Base-by-base conservation (phyloP, 1,284 basidiomycete species). In the Ceraceosorus guamensis region DNA sequence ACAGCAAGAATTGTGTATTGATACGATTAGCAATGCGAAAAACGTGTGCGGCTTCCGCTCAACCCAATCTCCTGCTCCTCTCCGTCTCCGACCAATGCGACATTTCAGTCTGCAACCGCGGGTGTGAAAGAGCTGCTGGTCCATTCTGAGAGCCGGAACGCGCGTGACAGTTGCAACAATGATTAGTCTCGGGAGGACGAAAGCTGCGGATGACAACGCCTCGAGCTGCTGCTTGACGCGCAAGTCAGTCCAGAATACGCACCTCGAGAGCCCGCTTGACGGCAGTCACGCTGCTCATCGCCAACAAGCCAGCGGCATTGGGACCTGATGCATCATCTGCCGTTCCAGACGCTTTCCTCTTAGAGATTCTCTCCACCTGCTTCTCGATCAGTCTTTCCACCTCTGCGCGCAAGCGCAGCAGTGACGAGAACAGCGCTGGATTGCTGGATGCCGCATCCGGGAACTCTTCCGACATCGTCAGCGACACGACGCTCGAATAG, bases 401-500 rank as follows among this genome's bases (percentile, higher is more conserved):
- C 39, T 41, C 39, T 11, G 39, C 16, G 1, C 39, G 39, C 39
- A 41, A 11, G 39, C 39, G 39, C 39, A 41, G 16, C 11, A 41
- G 39, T 46, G 8, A 13, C 16, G 5, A 48, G 30, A 8, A 41
- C 46, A 24, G 24, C 24, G 24, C 24, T 24, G 24, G 24, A 24
- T 24, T 24, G 24, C 24, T 24, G 1, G 24, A 24, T 24, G 24
- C 24, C 24, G 24, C 24, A 24, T 24, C 24, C 24, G 24, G 24
- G 24, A 24, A 24, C 24, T 24, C 24, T 24, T 24, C 2, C 24
- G 24, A 24, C 24, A 24, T 24, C 24, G 39, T 50, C 18, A 53
- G 33, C n/a, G 44, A n/a, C 11, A 53, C 52, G 6, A 53, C 34
- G 43, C 13, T 49, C 3, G 52, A 51, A 16, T 18, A 53, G 1